These are phyloP conservation scores for Gossypium australe DNA, from an alignment of 345 rosid genomes.

Conservation along the genomic window DNA sequence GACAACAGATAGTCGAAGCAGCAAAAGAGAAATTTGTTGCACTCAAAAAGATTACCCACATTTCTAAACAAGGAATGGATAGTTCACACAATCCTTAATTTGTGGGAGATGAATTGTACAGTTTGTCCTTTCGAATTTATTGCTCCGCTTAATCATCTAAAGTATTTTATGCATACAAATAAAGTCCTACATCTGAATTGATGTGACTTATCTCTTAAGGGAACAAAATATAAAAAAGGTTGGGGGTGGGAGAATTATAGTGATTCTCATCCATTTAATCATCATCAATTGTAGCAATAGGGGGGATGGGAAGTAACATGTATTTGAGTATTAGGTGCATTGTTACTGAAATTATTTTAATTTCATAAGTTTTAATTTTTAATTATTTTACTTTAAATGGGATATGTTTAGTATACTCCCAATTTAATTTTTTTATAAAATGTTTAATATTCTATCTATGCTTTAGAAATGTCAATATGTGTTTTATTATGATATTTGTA, in stretches of 20 bases:
- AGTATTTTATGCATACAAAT: not conserved
- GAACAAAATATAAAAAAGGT: no score
- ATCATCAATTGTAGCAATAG: no score
- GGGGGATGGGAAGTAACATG: no score
- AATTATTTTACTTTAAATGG: no score
- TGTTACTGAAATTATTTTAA: no score
- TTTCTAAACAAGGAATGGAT: not conserved
- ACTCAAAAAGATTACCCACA: not conserved
- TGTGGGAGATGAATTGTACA: not conserved
- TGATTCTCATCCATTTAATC: not conserved
- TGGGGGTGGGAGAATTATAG: not conserved
- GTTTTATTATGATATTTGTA: no score
- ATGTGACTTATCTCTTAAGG: not conserved
- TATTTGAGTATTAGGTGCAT: no score
- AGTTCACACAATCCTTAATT: not conserved
- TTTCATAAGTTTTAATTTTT: no score
- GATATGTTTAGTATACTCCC: no score
- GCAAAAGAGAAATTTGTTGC: not conserved
- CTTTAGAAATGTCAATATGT: no score
- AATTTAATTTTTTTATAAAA: no score
- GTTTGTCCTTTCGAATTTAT: not conserved
- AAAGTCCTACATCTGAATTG: not conserved
- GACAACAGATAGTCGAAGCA: slow-evolving; percentile 4
- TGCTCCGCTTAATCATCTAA: not conserved
- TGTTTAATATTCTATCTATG: no score